Percentiles rank a stretch among this genome's conserved stretches.
phyloP scores from a whole-genome alignment of 1,284 basidiomycete genomes.

The Ustilago trichophora region DNA sequence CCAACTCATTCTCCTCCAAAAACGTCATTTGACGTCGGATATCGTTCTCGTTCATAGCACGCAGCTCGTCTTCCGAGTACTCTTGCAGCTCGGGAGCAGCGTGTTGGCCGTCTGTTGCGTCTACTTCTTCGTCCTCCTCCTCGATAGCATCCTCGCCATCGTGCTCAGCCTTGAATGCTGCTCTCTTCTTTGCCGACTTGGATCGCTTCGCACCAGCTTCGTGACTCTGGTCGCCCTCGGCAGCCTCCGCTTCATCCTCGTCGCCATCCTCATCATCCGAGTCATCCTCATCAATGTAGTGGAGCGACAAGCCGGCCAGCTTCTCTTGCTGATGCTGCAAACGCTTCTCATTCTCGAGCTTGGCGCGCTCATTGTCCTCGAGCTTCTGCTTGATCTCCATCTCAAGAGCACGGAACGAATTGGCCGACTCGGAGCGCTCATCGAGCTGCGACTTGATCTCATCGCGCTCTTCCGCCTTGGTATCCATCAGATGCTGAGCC shows the following conservation, averaged over 20 bases:
- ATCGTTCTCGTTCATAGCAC: constrained; percentile 76
- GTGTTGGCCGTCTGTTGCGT: constrained; percentile 62
- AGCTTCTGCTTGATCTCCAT: constrained; percentile 81
- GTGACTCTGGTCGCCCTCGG: constrained; percentile 64
- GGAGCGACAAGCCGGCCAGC: constrained; percentile 80
- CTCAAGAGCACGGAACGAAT: constrained; percentile 85
- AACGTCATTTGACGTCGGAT: constrained; percentile 80
- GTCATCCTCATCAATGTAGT: constrained; percentile 79
- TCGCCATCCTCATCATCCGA: constrained; percentile 75
- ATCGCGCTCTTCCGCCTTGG: constrained; percentile 77
- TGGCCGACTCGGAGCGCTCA: constrained; percentile 79
- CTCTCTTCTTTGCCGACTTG: constrained; percentile 37
- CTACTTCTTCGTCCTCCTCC: constrained; percentile 55
- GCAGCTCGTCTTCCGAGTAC: constrained; percentile 82
- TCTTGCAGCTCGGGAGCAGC: constrained; percentile 72
- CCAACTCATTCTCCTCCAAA: constrained; percentile 72
- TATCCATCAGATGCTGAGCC: constrained; percentile 65
- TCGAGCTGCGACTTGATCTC: constrained; percentile 81
- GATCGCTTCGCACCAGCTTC: constrained; percentile 14
- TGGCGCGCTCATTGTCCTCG: constrained; percentile 75
- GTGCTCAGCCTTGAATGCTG: constrained; percentile 50
- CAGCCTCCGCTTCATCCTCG: constrained; percentile 65
- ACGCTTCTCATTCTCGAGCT: constrained; percentile 73
- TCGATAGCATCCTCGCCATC: constrained; percentile 75
- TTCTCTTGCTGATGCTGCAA: constrained; percentile 77